A percentile compares a stretch with the other conserved stretches of the same genome.
These are phyloP conservation scores for Melocanna baccifera DNA, from an alignment of 176 grass and related monocot species.

Conservation along the genomic window DNA sequence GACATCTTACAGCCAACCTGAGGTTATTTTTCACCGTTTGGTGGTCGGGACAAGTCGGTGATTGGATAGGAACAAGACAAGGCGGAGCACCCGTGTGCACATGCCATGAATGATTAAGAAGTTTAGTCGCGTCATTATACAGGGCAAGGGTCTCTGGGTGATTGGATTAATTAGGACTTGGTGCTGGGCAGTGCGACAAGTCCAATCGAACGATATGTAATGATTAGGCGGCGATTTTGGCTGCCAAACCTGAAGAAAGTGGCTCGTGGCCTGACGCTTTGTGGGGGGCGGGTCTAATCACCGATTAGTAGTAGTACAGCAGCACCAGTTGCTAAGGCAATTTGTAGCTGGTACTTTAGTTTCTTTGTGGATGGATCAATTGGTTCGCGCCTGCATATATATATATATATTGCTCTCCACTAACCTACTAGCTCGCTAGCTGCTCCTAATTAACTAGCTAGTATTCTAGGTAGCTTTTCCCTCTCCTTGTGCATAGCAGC, in stretches of 20 bases:
- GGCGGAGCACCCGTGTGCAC: not conserved
- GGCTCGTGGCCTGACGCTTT: not conserved
- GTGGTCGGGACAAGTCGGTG: no score
- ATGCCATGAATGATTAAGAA: not conserved
- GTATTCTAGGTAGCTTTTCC: not conserved
- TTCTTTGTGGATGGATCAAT: not conserved
- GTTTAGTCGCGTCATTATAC: not conserved
- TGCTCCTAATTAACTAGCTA: not conserved
- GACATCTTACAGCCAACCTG: no score
- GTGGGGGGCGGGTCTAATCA: slow-evolving; percentile 4
- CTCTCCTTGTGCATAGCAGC: not conserved
- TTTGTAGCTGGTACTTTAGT: not conserved
- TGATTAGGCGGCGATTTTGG: slow-evolving; percentile 17
- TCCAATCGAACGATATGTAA: not conserved
- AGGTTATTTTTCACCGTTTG: no score
- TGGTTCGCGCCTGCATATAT: not conserved
- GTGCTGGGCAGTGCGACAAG: not conserved
- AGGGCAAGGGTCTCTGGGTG: not conserved
- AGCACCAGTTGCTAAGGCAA: not conserved
- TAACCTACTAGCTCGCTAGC: not conserved
- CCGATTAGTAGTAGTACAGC: not conserved
- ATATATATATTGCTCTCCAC: not conserved
- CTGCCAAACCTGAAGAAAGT: slow-evolving; percentile 21
- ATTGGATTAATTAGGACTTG: not conserved
- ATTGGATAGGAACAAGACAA: not conserved